Evolutionary conservation across 2,329 filamentous ascomycete genomes (phyloP).

Genomic region (Cladobotryum protrusum): DNA sequence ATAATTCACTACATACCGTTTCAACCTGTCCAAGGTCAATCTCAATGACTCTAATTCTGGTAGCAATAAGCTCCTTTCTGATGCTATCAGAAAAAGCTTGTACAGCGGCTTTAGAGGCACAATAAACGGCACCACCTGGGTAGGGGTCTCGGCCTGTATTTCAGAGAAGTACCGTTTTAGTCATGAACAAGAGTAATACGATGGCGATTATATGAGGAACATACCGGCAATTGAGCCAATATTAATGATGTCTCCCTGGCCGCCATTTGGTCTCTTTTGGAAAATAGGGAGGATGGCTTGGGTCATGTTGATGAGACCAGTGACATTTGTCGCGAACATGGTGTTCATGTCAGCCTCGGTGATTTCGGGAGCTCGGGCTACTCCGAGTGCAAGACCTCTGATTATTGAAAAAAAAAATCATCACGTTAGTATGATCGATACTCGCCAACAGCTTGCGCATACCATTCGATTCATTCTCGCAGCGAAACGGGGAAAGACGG

Average conservation of each 20-base stretch:
- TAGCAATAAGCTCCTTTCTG: conserved; percentile 75
- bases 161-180: not conserved
- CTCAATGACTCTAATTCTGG: conserved; percentile 76
- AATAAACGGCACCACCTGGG: conserved; percentile 82
- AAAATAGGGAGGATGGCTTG: conserved; percentile 83
- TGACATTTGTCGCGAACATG: conserved; percentile 94
- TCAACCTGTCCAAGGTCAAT: conserved; percentile 91
- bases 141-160: conserved; percentile 69
- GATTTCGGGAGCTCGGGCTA: conserved; percentile 81
- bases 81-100: conserved; percentile 77
- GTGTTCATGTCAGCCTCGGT: conserved; percentile 70
- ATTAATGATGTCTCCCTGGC: conserved; percentile 90
- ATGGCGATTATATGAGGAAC: not conserved
- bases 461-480: too few species aligned
- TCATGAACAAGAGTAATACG: not conserved
- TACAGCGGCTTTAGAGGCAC: conserved; percentile 85
- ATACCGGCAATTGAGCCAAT: conserved; percentile 80
- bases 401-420: not conserved
- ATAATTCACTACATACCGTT: conserved; percentile 49
- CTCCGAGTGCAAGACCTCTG: conserved; percentile 82
- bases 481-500: not conserved
- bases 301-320: conserved; percentile 92
- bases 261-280: conserved; percentile 67
- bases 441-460: too few species aligned
- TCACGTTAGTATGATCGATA: not conserved